Evolutionary conservation across 2,329 filamentous ascomycete species (phyloP), one percentile per base, ranked within the genome.

Genomic region (Fusarium brachygibbosum): DNA sequence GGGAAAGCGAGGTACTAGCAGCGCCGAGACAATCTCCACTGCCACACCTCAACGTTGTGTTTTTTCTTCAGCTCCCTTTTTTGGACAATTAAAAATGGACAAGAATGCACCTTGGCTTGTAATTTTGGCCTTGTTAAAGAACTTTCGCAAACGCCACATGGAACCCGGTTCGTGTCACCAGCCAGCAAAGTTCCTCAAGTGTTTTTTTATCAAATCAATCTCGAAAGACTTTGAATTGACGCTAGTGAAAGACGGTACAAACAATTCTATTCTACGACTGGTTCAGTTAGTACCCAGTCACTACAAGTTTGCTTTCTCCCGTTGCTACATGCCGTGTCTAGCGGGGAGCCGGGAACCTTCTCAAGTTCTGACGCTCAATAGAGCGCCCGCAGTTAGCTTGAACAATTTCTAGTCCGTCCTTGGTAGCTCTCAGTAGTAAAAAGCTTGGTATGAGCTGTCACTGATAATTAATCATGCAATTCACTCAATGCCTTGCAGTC

Each of bases 21-120:
- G 11, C 19, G 12, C 60, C 62, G 53, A 59, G 53, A 29, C 23
- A 41, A 48, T 46, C 45, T 60, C 62, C 60, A 65, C 62, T 23
- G 32, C 25, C 19, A 25, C 31, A 34, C 6, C 14, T 28, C 21
- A 21, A 19, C 32, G n/a, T 21, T 54, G 13, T 25, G 17, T 29
- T 54, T 40, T 41, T 17, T 31, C 25, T 23, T 40, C 23, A 31
- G 13, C n/a, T 28, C 25, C 48, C 28, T 45, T 10, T 23, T 25
- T 50, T n/a, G 7, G 25, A 17, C 17, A 34, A 9, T 19, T 17
- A 32, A 19, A 44, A 46, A 58, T 32, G 19, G 10, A 31, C 19
- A 14, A 32, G 37, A 29, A 28, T 9, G 7, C 23, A 21, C 45
- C 28, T 35, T 37, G 42, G 38, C 54, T 37, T 48, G 28, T 28